Conservation (phyloP, 1,284 basidiomycete species). For the Cryptococcus sp. region DNA sequence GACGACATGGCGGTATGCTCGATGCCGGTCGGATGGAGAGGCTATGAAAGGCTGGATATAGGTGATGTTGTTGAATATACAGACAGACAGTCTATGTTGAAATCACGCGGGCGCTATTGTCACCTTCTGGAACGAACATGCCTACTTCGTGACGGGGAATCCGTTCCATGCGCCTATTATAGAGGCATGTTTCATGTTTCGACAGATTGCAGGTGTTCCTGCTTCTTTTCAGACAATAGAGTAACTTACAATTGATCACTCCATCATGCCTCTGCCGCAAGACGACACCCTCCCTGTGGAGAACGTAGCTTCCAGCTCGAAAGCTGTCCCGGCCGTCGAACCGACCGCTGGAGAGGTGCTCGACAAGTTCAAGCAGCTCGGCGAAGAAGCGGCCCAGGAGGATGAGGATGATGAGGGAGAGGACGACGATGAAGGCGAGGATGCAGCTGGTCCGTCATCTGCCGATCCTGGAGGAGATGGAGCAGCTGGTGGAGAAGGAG, state of each 20-base stretch:
- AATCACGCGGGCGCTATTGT: no score
- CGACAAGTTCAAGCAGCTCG: constrained; percentile 31
- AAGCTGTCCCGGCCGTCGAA: constrained; percentile 10
- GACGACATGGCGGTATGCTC: no score
- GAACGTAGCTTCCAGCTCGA: constrained; percentile 11
- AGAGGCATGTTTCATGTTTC: no score
- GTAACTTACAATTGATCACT: not conserved
- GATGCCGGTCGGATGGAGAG: no score
- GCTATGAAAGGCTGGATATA: no score
- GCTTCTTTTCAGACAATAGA: not conserved
- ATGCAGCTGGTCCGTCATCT: constrained; percentile 13
- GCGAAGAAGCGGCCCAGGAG: constrained; percentile 18
- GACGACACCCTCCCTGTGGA: constrained; percentile 21
- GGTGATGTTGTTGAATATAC: no score
- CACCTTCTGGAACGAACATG: no score
- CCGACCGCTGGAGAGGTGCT: constrained; percentile 21
- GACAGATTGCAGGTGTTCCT: no score
- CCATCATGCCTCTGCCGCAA: constrained; percentile 27
- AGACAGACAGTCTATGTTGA: no score
- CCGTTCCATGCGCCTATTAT: no score
- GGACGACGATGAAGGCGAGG: constrained; percentile 24
- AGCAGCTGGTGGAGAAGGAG: constrained; percentile 18
- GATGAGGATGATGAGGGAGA: constrained; percentile 23
- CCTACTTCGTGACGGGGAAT: no score
- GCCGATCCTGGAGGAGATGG: constrained; percentile 15